Evolutionary conservation across 495 filamentous ascomycete species (phyloP), one percentile per base, ranked within the genome.

Genomic region (Aspergillus bertholletiae): DNA sequence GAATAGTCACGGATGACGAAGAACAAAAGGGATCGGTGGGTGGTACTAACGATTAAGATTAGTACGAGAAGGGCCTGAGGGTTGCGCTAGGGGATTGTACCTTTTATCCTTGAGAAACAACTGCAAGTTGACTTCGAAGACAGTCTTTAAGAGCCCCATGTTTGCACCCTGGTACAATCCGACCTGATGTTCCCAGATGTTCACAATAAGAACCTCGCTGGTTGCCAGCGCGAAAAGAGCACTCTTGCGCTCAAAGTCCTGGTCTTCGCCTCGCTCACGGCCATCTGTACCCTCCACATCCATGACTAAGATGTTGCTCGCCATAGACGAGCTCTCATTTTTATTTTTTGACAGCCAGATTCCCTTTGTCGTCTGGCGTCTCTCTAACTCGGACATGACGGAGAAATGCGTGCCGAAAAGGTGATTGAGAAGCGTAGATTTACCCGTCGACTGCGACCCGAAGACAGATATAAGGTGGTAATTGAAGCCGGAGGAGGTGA

Each of bases 311-410:
- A 98, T 97, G 67, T 98, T 98, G 52, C 95, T 90, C 60, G 91
- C 92, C 93, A 97, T 97, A 45, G 72, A 69, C 37, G 71, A 66
- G 35, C 66, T 67, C 26, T 65, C 49, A 73, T 60, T 84, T 74
- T 94, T 92, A 66, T 97, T 97, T 71, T 96, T 96, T 52, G 92
- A 95, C 85, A 98, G 84, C 94, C 94, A 98, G 68, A 97, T 98
- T 61, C 94, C 94, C 77, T 97, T 98, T 35, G 94, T 98, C 0
- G 94, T 98, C 77, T 98, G 94, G 58, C 89, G 84, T 49, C 94
- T 84, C 62, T 96, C 90, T 54, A 74, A 55, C 74, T 97, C 94
- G 55, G 89, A 88, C 94, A 98, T 98, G 52, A 97, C 92, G 43
- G 88, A 90, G 78, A 98, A 98, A 53, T 92, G 79, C 44, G 94